These are phyloP conservation scores for Trebouxia gelatinosa DNA, from an alignment of 163 green algal genomes.

Conservation along the genomic window DNA sequence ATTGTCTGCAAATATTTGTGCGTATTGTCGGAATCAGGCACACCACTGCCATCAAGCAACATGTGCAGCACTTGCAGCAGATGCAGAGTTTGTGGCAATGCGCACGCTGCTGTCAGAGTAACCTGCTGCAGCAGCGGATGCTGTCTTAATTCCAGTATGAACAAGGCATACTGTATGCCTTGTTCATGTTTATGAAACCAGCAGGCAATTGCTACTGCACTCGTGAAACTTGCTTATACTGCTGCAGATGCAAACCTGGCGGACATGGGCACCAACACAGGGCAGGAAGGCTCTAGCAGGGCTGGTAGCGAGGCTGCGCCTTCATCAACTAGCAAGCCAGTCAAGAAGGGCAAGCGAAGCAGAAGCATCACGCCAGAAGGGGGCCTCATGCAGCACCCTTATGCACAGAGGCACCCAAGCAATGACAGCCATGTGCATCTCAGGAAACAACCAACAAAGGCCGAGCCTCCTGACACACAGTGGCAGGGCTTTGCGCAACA, in stretches of 20 bases:
- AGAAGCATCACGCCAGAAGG: slow-evolving; percentile 23
- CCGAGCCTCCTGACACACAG: too few species aligned
- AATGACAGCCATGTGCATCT: too few species aligned
- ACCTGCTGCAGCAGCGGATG: background rate
- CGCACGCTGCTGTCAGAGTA: background rate
- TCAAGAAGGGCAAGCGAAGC: background rate
- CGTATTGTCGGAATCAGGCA: background rate
- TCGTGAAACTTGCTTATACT: background rate
- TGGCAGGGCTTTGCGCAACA: too few species aligned
- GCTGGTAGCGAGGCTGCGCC: background rate
- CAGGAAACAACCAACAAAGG: too few species aligned
- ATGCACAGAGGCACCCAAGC: too few species aligned
- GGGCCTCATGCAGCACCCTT: background rate
- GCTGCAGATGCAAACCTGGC: slow-evolving; percentile 23
- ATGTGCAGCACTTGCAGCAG: background rate
- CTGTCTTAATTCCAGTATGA: too few species aligned
- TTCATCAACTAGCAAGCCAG: background rate
- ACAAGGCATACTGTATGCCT: too few species aligned
- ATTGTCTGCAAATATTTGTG: background rate
- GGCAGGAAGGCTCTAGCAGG: slow-evolving; percentile 7
- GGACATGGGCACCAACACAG: background rate
- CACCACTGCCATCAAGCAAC: background rate
- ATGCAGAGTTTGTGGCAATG: background rate
- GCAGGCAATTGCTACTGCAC: background rate
- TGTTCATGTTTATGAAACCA: too few species aligned